Evolutionary conservation across 257 asterid species (phyloP).

Genomic region (Penstemon newberryi): DNA sequence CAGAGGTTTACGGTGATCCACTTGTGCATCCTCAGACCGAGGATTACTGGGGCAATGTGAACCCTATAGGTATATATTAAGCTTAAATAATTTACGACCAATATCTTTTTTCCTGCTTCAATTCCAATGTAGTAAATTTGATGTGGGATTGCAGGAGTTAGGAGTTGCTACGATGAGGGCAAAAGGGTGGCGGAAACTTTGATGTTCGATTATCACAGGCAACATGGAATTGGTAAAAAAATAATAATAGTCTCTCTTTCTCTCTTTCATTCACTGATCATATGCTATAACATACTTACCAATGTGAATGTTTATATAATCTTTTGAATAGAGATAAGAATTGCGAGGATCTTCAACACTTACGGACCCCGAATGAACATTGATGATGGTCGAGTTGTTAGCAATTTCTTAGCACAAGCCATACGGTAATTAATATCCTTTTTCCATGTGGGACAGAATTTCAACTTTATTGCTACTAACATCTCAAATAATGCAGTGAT

Average conservation of each 20-base stretch:
- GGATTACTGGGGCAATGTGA: conserved; percentile 98
- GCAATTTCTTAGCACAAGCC: conserved; percentile 97
- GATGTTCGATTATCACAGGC: conserved; percentile 98
- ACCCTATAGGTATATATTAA: conserved; percentile 74
- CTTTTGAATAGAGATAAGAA: conserved; percentile 62
- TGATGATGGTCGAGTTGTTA: conserved; percentile 97
- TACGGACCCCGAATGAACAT: conserved; percentile 98
- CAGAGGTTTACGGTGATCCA: conserved; percentile 98
- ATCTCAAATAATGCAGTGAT: conserved; percentile 45
- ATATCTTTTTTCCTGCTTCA: no score
- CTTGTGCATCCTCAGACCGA: conserved; percentile 93
- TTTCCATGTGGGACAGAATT: background rate
- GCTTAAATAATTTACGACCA: no score
- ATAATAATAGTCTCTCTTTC: conserved; percentile 8
- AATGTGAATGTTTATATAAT: conserved; percentile 19
- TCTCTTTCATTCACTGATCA: background rate
- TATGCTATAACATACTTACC: conserved; percentile 4
- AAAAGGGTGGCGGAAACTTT: conserved; percentile 94
- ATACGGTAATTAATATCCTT: conserved; percentile 60
- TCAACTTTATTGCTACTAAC: background rate
- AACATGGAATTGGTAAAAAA: conserved; percentile 77
- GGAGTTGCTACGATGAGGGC: conserved; percentile 97
- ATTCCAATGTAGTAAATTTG: background rate
- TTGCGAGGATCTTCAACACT: conserved; percentile 95
- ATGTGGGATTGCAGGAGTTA: conserved; percentile 63